A percentile compares a stretch with the other conserved stretches of the same genome.
These are phyloP conservation scores for Phytophthora fragariae DNA, from an alignment of 352 stramenopile genomes.

Conservation along the genomic window DNA sequence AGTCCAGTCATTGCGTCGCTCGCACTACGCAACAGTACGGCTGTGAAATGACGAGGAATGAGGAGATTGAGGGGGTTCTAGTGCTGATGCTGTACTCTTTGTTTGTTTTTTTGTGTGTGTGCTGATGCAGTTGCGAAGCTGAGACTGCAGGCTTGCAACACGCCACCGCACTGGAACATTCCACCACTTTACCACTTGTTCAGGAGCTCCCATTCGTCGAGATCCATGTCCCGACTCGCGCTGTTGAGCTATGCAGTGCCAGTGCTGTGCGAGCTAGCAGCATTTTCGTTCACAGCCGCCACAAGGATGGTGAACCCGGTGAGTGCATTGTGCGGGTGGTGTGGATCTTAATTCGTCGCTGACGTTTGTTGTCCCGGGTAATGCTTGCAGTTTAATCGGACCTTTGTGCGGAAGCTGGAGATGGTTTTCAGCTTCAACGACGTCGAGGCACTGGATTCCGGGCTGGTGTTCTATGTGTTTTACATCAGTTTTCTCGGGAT, in stretches of 20 bases:
- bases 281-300: slow-evolving; percentile 86
- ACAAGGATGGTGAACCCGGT: slow-evolving; percentile 91
- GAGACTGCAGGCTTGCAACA: slow-evolving; percentile 81
- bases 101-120: slow-evolving; percentile 8
- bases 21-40: slow-evolving; percentile 78
- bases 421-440: slow-evolving; percentile 92
- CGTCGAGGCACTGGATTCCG: slow-evolving; percentile 85
- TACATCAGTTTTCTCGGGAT: slow-evolving; percentile 85
- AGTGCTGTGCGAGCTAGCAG: slow-evolving; percentile 82
- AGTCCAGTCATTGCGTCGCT: slow-evolving; percentile 76
- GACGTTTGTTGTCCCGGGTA: slow-evolving; percentile 10
- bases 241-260: slow-evolving; percentile 86
- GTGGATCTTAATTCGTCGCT: neutral
- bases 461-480: slow-evolving; percentile 90
- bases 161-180: slow-evolving; percentile 85
- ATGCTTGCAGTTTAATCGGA: slow-evolving; percentile 78
- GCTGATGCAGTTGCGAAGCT: slow-evolving; percentile 62
- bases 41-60: neutral
- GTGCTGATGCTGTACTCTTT: neutral
- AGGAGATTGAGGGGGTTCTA: neutral
- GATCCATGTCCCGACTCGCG: slow-evolving; percentile 77
- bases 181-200: slow-evolving; percentile 84
- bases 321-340: slow-evolving; percentile 24
- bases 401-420: slow-evolving; percentile 85
- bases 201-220: slow-evolving; percentile 78